Evolutionary conservation across 768 basidiomycete species (phyloP), one percentile per base, ranked within the genome.

Genomic region (Pleurotus platypus): DNA sequence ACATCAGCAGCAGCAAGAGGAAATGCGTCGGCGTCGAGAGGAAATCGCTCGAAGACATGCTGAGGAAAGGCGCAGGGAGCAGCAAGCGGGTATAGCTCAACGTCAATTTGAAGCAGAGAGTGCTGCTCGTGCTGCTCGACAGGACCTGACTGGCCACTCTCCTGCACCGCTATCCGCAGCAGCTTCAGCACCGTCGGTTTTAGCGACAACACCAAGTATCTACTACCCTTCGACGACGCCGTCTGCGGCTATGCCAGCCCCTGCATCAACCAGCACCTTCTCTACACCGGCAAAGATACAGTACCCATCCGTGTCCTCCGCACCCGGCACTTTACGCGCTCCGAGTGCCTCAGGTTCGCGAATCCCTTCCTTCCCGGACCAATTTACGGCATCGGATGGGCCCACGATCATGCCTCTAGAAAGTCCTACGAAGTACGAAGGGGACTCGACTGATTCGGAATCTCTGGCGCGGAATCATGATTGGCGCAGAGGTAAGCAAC

Each of bases 31-130:
- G 40, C 69, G 76, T n/a, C 78, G 80, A 59, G 78, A 81, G 58
- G 80, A 81, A 48, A 78, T 77, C 3, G 67, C 67, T 20, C 67
- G 70, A 43, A 68, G 68, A 45, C 65, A 68, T 20, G 61, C 61
- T 0, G 71, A 73, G 58, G 70, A 76, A 58, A 76, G 76, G 61
- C 71, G 78, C 56, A 74, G 70, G 56, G 72, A 74, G 49, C 82
- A 86, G 57, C 80, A 85, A 56, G 82, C 83, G 8, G 84, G 78
- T 0, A 84, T 88, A 57, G 57, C 74, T 5, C 74, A 73, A 43
- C 73, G 87, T 49, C 87, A 87, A 63, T 79, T 79, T 49, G 86
- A 87, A 63, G 80, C 82, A 5, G 80, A 85, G 12, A 71, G 75
- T 12, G 75, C 76, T 27, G 80, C 80, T 37, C 75, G 75, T 39